These are phyloP conservation scores for Metschnikowia amazonensis DNA, from an alignment of 805 yeast species.

Conservation along the genomic window DNA sequence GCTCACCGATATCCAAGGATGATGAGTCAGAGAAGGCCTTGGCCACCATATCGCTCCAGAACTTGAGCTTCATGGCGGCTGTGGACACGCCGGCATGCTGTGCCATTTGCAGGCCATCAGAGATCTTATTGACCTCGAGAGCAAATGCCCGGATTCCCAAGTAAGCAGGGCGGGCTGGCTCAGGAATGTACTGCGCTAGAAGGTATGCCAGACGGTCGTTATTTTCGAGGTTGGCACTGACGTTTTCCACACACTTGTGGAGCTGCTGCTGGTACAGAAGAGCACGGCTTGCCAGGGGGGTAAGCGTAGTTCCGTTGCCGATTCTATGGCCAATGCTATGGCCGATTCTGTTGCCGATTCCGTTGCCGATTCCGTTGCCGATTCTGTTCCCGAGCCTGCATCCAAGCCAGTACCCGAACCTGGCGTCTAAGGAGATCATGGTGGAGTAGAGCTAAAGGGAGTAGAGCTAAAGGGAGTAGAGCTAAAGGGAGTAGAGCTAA, in stretches of 20 bases:
- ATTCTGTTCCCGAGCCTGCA: no score
- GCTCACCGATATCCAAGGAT: slow-evolving; percentile 48
- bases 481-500: no score
- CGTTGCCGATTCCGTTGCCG: no score
- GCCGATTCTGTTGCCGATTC: no score
- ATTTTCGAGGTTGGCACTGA: slow-evolving; percentile 41
- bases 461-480: no score
- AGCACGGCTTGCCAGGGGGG: no score
- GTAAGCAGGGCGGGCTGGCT: slow-evolving; percentile 56
- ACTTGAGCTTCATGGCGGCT: slow-evolving; percentile 56
- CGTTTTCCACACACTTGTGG: slow-evolving; percentile 39
- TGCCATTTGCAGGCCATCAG: slow-evolving; percentile 31
- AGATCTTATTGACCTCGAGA: slow-evolving; percentile 55
- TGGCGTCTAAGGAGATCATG: no score
- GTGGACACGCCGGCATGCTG: slow-evolving; percentile 37
- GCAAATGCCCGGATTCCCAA: slow-evolving; percentile 64
- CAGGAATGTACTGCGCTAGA: slow-evolving; percentile 66
- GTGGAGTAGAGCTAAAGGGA: no score
- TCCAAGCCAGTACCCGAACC: no score
- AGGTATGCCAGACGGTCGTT: slow-evolving; percentile 63
- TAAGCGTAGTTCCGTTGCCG: no score
- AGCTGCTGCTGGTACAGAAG: slow-evolving; percentile 22
- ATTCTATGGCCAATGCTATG: no score
- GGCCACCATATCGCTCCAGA: slow-evolving; percentile 65
- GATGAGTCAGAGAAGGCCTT: slow-evolving; percentile 37